phyloP scores from a whole-genome alignment of 257 asterid genomes.

The Leonotis leonurus region DNA sequence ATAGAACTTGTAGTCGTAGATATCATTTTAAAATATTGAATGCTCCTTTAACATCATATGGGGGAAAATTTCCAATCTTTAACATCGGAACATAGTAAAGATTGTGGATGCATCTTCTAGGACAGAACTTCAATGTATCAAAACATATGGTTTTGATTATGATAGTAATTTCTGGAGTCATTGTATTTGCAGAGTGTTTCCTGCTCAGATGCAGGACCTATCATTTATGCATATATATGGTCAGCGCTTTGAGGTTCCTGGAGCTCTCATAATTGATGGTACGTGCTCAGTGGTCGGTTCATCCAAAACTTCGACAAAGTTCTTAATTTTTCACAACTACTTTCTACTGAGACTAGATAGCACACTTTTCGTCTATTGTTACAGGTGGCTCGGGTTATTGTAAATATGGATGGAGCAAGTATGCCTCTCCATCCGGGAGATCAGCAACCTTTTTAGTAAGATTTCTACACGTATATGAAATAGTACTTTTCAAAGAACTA shows the following conservation, averaged over 20 bases:
- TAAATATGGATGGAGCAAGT: constrained; percentile 98
- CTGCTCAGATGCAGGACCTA: constrained; percentile 63
- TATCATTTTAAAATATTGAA: not conserved
- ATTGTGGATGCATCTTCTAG: not conserved
- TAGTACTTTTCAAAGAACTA: constrained; percentile 6
- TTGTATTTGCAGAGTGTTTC: constrained; percentile 55
- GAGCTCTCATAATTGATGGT: constrained; percentile 90
- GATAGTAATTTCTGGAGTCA: not conserved
- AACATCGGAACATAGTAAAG: not conserved
- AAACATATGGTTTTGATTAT: not conserved
- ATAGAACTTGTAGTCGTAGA: too few relatives aligned
- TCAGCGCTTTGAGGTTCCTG: constrained; percentile 75
- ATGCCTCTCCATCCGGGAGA: constrained; percentile 81
- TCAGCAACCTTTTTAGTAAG: constrained; percentile 93
- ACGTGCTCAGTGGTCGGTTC: constrained; percentile 15
- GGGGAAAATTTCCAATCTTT: not conserved
- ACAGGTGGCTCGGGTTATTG: constrained; percentile 96
- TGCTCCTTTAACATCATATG: constrained; percentile 1
- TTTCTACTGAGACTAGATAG: not conserved
- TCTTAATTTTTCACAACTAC: not conserved
- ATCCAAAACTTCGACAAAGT: not conserved
- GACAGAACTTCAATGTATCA: not conserved
- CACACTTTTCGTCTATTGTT: constrained; percentile 5
- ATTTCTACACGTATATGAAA: constrained; percentile 15
- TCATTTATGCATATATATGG: constrained; percentile 82